phyloP scores from a whole-genome alignment of 345 rosid genomes.

The Euphorbia lathyris region DNA sequence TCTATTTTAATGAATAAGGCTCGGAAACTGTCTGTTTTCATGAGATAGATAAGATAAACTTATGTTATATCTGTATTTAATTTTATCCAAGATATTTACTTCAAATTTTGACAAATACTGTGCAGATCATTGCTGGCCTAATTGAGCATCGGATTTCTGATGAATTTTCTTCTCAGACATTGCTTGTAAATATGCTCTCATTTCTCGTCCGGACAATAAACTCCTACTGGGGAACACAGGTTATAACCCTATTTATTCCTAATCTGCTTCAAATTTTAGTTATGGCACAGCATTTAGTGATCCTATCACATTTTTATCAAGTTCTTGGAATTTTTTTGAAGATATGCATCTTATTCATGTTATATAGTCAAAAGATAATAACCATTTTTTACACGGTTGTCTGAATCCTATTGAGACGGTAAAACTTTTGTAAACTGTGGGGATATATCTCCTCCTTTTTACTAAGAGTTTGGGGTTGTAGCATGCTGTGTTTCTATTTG shows the following conservation, averaged over 20 bases:
- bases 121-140: conserved; percentile 90
- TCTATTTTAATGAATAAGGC: neutral
- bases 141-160: conserved; percentile 87
- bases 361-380: too few species aligned
- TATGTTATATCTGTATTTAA: neutral
- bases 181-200: conserved; percentile 80
- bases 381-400: too few species aligned
- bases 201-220: conserved; percentile 76
- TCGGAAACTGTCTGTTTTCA: neutral
- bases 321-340: neutral
- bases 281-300: neutral
- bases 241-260: conserved; percentile 25
- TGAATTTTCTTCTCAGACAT: conserved; percentile 63
- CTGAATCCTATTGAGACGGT: too few species aligned
- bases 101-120: conserved; percentile 15
- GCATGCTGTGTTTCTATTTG: neutral
- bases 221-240: conserved; percentile 98
- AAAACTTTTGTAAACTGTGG: neutral
- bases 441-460: neutral
- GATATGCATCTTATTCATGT: neutral
- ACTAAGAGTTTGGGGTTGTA: neutral
- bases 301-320: neutral
- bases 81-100: neutral
- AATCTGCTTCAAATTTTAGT: neutral
- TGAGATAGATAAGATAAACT: neutral